These are phyloP conservation scores for Neurospora sp. DNA, from an alignment of 495 filamentous ascomycete genomes.

Conservation along the genomic window DNA sequence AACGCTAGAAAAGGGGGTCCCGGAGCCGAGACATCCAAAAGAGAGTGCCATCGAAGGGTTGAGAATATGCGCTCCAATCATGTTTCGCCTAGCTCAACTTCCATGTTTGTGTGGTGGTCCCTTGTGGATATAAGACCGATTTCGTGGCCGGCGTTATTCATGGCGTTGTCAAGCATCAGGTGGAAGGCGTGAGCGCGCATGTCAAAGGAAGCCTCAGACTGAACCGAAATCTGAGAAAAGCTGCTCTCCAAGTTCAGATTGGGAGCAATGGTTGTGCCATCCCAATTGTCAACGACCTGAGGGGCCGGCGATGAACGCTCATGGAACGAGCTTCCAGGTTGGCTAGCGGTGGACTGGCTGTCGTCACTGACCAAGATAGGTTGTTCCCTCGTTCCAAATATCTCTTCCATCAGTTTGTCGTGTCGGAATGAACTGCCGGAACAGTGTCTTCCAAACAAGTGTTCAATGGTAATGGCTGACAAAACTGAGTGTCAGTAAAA, in stretches of 20 bases:
- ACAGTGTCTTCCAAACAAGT: constrained; percentile 65
- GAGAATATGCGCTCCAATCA: not conserved
- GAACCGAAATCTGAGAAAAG: constrained; percentile 16
- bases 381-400: constrained; percentile 1
- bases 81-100: constrained; percentile 19
- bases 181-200: constrained; percentile 22
- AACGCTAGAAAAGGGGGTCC: not conserved
- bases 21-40: not conserved
- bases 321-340: not conserved
- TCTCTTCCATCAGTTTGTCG: constrained; percentile 49
- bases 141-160: constrained; percentile 5
- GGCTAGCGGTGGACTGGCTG: constrained; percentile 15
- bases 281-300: not conserved
- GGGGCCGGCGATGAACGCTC: not conserved
- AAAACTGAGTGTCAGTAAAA: constrained; percentile 5
- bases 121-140: constrained; percentile 30
- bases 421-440: constrained; percentile 49
- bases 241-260: not conserved
- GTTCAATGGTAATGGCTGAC: constrained; percentile 45
- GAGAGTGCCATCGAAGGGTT: not conserved
- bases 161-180: constrained; percentile 18
- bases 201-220: constrained; percentile 9
- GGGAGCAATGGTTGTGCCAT: not conserved
- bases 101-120: constrained; percentile 24
- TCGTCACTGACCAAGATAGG: not conserved